Evolutionary conservation across 1,284 basidiomycete species (phyloP).

Genomic region (Ganoderma sinense): DNA sequence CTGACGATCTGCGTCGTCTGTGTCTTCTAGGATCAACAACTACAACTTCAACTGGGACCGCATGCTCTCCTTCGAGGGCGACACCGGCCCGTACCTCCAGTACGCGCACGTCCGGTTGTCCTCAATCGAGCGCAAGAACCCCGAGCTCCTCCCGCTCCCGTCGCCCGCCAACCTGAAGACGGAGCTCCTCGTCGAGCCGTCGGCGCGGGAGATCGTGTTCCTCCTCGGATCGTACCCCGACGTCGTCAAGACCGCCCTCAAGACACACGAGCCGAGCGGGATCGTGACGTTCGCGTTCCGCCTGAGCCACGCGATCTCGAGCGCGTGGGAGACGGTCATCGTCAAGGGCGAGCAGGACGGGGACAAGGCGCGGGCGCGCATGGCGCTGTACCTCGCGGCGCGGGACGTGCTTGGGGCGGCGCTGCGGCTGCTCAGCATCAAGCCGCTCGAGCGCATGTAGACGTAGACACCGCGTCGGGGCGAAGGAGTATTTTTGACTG

Average conservation of each 20-base stretch:
- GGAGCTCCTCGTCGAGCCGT: conserved; percentile 69
- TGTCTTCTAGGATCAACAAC: conserved; percentile 83
- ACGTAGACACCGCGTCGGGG: background rate
- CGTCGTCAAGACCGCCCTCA: conserved; percentile 85
- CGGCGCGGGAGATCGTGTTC: conserved; percentile 89
- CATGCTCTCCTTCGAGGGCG: conserved; percentile 97
- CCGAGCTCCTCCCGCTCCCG: conserved; percentile 84
- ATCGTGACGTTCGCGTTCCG: conserved; percentile 85
- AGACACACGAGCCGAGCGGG: conserved; percentile 90
- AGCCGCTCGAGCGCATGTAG: conserved; percentile 93
- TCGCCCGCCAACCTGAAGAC: conserved; percentile 75
- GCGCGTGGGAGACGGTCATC: conserved; percentile 82
- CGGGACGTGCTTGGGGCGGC: conserved; percentile 89
- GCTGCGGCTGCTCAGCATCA: conserved; percentile 89
- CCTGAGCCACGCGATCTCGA: conserved; percentile 83
- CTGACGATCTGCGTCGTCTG: background rate
- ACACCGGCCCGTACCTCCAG: conserved; percentile 96
- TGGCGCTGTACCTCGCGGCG: conserved; percentile 92
- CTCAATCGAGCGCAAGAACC: conserved; percentile 94
- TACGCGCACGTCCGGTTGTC: conserved; percentile 96
- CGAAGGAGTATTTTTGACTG: background rate
- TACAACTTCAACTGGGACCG: conserved; percentile 96
- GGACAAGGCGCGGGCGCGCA: conserved; percentile 75
- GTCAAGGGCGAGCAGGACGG: conserved; percentile 42
- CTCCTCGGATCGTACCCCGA: conserved; percentile 92